Conservation (phyloP, 1,284 basidiomycete genomes). For the Leccinum solheimii region DNA sequence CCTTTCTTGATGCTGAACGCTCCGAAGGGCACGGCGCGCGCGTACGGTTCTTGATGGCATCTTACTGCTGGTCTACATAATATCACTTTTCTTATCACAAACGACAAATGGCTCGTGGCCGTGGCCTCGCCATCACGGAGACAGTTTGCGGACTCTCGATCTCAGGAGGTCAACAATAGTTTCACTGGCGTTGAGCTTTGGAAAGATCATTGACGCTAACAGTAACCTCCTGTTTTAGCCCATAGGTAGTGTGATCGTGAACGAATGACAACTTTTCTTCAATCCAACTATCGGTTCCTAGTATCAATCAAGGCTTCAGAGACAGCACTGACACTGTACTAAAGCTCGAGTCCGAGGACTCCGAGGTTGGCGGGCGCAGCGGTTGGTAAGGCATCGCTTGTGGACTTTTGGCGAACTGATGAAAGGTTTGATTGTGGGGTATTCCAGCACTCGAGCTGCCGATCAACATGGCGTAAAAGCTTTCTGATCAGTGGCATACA, state of each 20-base stretch:
- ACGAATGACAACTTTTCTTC: neutral
- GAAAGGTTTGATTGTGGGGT: neutral
- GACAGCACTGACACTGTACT: neutral
- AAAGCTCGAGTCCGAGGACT: neutral
- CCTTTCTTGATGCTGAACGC: too few species aligned
- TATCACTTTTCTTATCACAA: too few species aligned
- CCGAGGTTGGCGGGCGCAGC: neutral
- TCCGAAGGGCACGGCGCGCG: neutral
- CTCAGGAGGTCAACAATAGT: neutral
- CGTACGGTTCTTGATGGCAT: too few species aligned
- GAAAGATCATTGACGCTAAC: neutral
- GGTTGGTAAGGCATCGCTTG: neutral
- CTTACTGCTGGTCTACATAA: too few species aligned
- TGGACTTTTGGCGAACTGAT: neutral
- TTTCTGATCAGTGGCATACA: neutral
- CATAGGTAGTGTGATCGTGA: neutral
- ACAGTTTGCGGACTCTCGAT: neutral
- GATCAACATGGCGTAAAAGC: neutral
- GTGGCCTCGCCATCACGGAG: neutral
- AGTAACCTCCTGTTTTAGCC: neutral
- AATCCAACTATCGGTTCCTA: neutral
- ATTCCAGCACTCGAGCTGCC: neutral
- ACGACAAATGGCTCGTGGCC: neutral
- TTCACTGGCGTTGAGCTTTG: neutral
- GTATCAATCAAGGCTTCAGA: neutral